Conservation (phyloP, 768 basidiomycete genomes). For the Psilocybe azurescens region DNA sequence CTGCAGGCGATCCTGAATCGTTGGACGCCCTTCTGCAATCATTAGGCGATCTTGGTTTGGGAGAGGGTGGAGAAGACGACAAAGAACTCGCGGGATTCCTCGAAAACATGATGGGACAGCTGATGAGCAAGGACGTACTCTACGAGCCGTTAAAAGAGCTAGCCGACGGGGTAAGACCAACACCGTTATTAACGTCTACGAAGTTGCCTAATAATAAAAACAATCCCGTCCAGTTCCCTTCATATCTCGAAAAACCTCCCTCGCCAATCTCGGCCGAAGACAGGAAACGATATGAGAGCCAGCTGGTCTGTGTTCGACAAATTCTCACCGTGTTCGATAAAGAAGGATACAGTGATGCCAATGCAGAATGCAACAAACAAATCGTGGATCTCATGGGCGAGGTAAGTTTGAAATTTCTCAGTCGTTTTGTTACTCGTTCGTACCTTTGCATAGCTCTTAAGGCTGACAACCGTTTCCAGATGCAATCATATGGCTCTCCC, state of each 20-base stretch:
- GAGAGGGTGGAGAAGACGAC: slow-evolving; percentile 42
- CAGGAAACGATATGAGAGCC: slow-evolving; percentile 64
- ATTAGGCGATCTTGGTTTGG: slow-evolving; percentile 43
- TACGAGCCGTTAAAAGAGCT: slow-evolving; percentile 89
- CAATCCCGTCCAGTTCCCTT: slow-evolving; percentile 63
- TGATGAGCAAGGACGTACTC: slow-evolving; percentile 84
- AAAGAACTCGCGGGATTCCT: slow-evolving; percentile 69
- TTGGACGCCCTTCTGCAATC: slow-evolving; percentile 60
- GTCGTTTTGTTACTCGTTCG: not conserved
- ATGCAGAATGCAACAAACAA: slow-evolving; percentile 46
- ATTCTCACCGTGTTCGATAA: slow-evolving; percentile 74
- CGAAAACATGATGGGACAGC: slow-evolving; percentile 80
- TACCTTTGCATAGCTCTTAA: not conserved
- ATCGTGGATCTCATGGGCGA: slow-evolving; percentile 78
- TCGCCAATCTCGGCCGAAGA: slow-evolving; percentile 61
- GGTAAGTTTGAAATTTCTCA: slow-evolving; percentile 44
- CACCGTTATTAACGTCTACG: not conserved
- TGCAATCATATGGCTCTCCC: slow-evolving; percentile 85
- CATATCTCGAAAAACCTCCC: slow-evolving; percentile 66
- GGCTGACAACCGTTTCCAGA: slow-evolving; percentile 43
- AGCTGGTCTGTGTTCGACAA: slow-evolving; percentile 57
- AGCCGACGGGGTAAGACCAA: slow-evolving; percentile 58
- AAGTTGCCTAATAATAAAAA: not conserved
- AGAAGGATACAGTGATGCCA: slow-evolving; percentile 59
- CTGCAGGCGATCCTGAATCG: slow-evolving; percentile 34